Percentiles rank a stretch among this genome's conserved stretches.
Conservation (phyloP, 2,329 filamentous ascomycete genomes). For the Botrytis sinoallii region DNA sequence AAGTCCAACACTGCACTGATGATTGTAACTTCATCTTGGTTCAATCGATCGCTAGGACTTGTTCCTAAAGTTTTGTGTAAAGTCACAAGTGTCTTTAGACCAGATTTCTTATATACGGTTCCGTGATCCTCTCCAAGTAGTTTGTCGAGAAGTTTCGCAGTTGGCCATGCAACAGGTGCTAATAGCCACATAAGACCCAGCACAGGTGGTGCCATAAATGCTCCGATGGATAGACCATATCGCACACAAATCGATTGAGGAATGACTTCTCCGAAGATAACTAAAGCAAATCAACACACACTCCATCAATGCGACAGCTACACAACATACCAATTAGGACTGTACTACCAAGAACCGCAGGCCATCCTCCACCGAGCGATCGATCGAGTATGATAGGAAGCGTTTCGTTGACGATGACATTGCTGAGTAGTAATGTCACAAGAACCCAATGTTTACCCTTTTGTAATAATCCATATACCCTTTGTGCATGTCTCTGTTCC, state of each 20-base stretch:
- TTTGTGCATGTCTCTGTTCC: conserved; percentile 82
- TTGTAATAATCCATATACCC: conserved; percentile 75
- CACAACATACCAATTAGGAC: conserved; percentile 75
- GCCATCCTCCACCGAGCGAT: conserved; percentile 89
- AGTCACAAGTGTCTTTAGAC: conserved; percentile 92
- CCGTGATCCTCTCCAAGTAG: conserved; percentile 93
- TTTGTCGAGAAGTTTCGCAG: conserved; percentile 90
- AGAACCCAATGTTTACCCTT: conserved; percentile 97
- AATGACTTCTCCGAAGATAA: conserved; percentile 96
- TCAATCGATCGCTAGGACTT: conserved; percentile 78
- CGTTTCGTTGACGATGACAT: conserved; percentile 97
- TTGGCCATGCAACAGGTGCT: conserved; percentile 87
- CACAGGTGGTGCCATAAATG: conserved; percentile 87
- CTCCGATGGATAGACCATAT: conserved; percentile 91
- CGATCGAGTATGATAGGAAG: conserved; percentile 92
- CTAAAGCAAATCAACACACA: conserved; percentile 45
- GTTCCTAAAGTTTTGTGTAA: conserved; percentile 89
- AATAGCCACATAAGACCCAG: conserved; percentile 88
- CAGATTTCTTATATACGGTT: conserved; percentile 96
- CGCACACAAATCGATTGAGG: conserved; percentile 96
- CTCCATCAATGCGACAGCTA: background rate
- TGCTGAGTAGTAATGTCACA: conserved; percentile 88
- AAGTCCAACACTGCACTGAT: conserved; percentile 95
- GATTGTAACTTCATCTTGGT: conserved; percentile 97
- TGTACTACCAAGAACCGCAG: conserved; percentile 89